These are phyloP conservation scores for Tuctoria greenei DNA, from an alignment of 176 grass and related monocot species.

Conservation along the genomic window DNA sequence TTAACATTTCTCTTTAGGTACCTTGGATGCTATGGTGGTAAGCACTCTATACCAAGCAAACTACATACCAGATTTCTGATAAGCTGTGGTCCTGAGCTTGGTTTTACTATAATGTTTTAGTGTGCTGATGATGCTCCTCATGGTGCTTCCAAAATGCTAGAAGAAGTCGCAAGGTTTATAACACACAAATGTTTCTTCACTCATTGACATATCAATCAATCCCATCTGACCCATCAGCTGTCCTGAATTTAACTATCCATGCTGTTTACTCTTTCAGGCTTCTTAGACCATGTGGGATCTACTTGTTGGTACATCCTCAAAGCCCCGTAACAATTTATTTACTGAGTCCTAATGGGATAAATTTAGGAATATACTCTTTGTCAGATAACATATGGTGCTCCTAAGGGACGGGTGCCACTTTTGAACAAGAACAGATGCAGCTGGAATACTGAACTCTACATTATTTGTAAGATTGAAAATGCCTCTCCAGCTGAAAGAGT, in stretches of 20 bases:
- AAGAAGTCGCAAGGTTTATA: constrained; percentile 73
- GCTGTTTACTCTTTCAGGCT: constrained; percentile 47
- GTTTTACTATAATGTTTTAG: constrained; percentile 42
- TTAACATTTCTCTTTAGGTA: constrained; percentile 53
- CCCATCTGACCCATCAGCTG: constrained; percentile 4
- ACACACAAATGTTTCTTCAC: not conserved
- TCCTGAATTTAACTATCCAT: constrained; percentile 5
- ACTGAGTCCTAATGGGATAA: constrained; percentile 6
- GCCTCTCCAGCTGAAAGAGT: not conserved
- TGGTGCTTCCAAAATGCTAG: constrained; percentile 73
- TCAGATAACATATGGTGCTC: constrained; percentile 95
- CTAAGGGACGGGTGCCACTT: constrained; percentile 61
- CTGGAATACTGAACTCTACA: constrained; percentile 61
- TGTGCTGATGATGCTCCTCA: constrained; percentile 75
- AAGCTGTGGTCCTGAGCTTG: not conserved
- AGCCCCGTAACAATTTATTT: not conserved
- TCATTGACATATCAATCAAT: constrained; percentile 13
- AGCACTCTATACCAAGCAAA: constrained; percentile 35
- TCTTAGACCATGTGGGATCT: constrained; percentile 65
- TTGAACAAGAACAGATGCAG: constrained; percentile 52
- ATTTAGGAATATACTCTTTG: constrained; percentile 27
- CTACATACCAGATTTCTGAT: constrained; percentile 21
- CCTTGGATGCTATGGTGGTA: constrained; percentile 98
- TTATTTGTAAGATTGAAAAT: constrained; percentile 53
- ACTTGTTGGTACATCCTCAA: constrained; percentile 71